phyloP scores from a whole-genome alignment of 371 early-diverging fungal species.

The Nematocida ausubeli region DNA sequence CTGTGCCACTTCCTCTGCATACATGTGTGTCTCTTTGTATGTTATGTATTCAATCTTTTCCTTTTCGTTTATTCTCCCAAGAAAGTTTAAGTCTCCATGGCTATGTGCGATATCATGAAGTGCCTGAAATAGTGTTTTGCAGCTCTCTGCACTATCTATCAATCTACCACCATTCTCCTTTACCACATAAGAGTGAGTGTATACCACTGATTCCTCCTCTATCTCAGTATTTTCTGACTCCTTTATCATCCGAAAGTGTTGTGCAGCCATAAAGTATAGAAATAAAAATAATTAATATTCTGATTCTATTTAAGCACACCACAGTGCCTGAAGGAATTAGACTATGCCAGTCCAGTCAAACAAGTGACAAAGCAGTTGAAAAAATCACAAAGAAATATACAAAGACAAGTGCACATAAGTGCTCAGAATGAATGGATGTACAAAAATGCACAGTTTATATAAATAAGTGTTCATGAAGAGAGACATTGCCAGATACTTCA shows the following conservation, averaged over 20 bases:
- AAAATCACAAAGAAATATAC: too few species aligned
- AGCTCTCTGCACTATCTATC: background rate
- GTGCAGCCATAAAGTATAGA: constrained; percentile 5
- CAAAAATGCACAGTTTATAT: too few species aligned
- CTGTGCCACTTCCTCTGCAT: constrained; percentile 46
- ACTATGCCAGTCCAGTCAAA: too few species aligned
- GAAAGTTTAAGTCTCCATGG: constrained; percentile 37
- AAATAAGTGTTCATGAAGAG: too few species aligned
- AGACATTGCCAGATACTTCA: too few species aligned
- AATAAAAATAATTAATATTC: constrained; percentile 32
- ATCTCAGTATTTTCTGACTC: background rate
- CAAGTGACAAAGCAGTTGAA: too few species aligned
- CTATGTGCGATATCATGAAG: constrained; percentile 18
- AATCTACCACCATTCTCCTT: constrained; percentile 3
- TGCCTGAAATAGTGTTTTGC: constrained; percentile 57
- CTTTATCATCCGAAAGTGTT: constrained; percentile 33
- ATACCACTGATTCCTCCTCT: constrained; percentile 32
- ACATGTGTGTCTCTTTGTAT: constrained; percentile 42
- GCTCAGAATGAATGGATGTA: too few species aligned
- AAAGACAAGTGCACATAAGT: too few species aligned
- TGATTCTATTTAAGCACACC: background rate
- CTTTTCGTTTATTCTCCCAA: constrained; percentile 61
- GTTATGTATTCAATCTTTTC: constrained; percentile 57
- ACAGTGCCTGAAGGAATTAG: too few species aligned
- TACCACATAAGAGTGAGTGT: constrained; percentile 15